These are phyloP conservation scores for Quambalaria eucalypti DNA, from an alignment of 1,284 basidiomycete genomes.

Conservation along the genomic window DNA sequence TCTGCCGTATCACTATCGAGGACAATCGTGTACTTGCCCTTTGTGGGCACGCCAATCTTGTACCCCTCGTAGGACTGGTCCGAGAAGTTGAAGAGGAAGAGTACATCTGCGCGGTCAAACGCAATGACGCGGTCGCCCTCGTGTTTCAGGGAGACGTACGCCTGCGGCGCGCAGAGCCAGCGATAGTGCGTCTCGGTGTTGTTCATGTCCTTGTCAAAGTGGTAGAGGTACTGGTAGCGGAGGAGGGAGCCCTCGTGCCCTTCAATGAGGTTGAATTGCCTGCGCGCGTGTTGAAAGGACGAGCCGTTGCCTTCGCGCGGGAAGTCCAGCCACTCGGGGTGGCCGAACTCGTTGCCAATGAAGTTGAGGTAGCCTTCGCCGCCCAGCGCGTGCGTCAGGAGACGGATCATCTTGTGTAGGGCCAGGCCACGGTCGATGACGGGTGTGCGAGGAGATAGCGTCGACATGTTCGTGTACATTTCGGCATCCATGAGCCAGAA, in stretches of 20 bases:
- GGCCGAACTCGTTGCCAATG: constrained; percentile 95
- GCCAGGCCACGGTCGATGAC: constrained; percentile 79
- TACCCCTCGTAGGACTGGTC: constrained; percentile 82
- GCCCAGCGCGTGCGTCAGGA: constrained; percentile 81
- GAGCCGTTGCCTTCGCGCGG: constrained; percentile 87
- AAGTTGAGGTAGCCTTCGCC: constrained; percentile 98
- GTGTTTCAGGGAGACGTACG: constrained; percentile 61
- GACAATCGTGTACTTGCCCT: constrained; percentile 76
- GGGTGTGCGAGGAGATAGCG: constrained; percentile 73
- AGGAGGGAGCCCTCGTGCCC: constrained; percentile 57
- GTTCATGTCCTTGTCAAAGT: constrained; percentile 93
- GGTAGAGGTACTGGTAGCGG: constrained; percentile 84
- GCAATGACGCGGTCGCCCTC: constrained; percentile 64
- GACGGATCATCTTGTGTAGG: constrained; percentile 92
- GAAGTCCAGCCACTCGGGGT: constrained; percentile 99
- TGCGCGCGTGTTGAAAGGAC: constrained; percentile 79
- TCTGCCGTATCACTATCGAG: constrained; percentile 67
- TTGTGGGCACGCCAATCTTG: constrained; percentile 73
- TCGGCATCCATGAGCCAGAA: constrained; percentile 99
- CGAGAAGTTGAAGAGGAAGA: constrained; percentile 98
- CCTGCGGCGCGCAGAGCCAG: constrained; percentile 78
- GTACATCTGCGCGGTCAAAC: constrained; percentile 79
- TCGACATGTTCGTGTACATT: constrained; percentile 78
- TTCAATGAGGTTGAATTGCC: constrained; percentile 91
- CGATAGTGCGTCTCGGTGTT: constrained; percentile 64